Conservation (phyloP, 768 basidiomycete genomes). For the Lentinula edodes region DNA sequence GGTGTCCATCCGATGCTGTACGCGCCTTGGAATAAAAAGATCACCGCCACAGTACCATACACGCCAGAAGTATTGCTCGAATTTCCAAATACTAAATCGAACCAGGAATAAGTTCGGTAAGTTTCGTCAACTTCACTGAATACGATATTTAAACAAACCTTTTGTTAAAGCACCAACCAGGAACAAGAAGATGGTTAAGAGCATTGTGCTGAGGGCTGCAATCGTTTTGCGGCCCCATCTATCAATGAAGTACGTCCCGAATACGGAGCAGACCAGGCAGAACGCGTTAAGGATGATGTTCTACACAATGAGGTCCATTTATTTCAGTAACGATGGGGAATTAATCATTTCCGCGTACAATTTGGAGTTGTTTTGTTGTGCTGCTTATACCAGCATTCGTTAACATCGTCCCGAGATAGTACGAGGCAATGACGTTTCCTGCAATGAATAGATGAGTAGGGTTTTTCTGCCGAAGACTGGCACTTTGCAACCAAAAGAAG, state of each 20-base stretch:
- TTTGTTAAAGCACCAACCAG: conserved; percentile 19
- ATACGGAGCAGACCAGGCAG: conserved; percentile 14
- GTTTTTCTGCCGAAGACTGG: not conserved
- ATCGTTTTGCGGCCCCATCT: conserved; percentile 16
- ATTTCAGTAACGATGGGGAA: not conserved
- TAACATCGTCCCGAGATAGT: conserved; percentile 17
- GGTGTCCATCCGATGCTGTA: conserved; percentile 20
- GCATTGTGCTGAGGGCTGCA: conserved; percentile 14
- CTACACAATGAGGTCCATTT: conserved; percentile 1
- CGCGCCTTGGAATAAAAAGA: conserved; percentile 19
- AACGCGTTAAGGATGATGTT: conserved; percentile 20
- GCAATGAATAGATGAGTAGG: not conserved
- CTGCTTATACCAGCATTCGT: conserved; percentile 15
- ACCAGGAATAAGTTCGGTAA: not conserved
- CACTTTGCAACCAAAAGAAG: no score
- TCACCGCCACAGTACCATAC: conserved; percentile 16
- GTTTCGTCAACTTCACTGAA: not conserved
- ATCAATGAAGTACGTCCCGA: conserved; percentile 16
- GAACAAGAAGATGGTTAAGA: conserved; percentile 16
- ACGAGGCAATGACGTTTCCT: conserved; percentile 19
- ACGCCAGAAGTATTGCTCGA: conserved; percentile 17
- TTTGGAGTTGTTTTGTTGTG: conserved; percentile 16
- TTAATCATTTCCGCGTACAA: conserved; percentile 7
- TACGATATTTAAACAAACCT: conserved; percentile 1
- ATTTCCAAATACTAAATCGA: conserved; percentile 12